These are phyloP conservation scores for Corymbia calophylla DNA, from an alignment of 441 rosid genomes.

Conservation along the genomic window DNA sequence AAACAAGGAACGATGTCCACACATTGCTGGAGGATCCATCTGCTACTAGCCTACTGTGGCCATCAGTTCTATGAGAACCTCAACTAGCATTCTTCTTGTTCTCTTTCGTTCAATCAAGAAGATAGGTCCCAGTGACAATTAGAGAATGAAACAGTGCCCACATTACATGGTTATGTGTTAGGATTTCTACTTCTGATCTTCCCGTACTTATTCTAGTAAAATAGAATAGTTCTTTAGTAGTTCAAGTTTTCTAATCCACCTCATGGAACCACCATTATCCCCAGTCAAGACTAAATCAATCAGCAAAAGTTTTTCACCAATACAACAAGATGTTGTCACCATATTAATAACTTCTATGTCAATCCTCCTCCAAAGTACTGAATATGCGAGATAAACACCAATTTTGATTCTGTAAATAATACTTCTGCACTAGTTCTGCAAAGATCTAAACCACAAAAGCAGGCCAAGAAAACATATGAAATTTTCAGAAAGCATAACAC, in stretches of 20 bases:
- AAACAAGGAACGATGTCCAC: not conserved
- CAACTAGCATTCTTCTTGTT: not conserved
- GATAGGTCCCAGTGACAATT: not conserved
- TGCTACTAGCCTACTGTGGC: not conserved
- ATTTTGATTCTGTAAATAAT: not conserved
- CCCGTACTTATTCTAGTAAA: not conserved
- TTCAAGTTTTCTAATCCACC: not conserved
- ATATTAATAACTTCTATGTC: not conserved
- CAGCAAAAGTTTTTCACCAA: not conserved
- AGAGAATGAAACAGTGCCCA: not conserved
- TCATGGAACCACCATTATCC: not conserved
- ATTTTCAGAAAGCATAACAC: not conserved
- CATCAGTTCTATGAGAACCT: not conserved
- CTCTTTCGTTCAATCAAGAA: not conserved
- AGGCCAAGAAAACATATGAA: not conserved
- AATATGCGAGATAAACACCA: not conserved
- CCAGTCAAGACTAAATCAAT: not conserved
- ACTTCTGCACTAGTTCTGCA: not conserved
- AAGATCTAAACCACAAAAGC: not conserved
- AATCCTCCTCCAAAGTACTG: not conserved
- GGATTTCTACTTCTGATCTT: not conserved
- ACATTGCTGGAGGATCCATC: not conserved
- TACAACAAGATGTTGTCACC: not conserved
- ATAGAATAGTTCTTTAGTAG: not conserved
- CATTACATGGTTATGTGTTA: not conserved